Percentiles rank a stretch among this genome's conserved stretches.
Conservation (phyloP, 1,139 yeast genomes). For the Geotrichum citri-aurantii region DNA sequence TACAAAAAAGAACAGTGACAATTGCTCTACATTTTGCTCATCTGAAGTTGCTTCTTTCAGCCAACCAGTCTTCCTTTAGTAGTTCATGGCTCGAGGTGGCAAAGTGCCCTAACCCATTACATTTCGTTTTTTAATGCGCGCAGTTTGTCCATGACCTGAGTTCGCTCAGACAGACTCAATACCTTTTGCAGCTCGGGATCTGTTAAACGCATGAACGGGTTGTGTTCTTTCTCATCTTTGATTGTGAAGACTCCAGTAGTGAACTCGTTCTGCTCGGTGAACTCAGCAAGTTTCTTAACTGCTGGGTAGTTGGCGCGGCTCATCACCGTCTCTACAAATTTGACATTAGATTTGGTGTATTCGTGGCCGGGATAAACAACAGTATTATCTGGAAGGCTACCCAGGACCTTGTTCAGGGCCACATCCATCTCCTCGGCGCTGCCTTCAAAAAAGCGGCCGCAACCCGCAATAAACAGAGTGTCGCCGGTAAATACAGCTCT, state of each 20-base stretch:
- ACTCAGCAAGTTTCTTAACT: constrained; percentile 49
- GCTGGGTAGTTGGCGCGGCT: constrained; percentile 40
- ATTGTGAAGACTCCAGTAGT: constrained; percentile 85
- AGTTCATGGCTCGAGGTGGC: background rate
- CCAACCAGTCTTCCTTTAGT: background rate
- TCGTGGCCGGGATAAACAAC: constrained; percentile 89
- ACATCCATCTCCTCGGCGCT: constrained; percentile 70
- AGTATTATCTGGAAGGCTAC: constrained; percentile 60
- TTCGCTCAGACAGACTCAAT: constrained; percentile 41
- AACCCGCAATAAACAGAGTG: constrained; percentile 87
- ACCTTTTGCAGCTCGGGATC: constrained; percentile 53
- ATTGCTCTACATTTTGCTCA: background rate
- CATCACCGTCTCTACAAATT: constrained; percentile 65
- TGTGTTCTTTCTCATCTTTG: constrained; percentile 71
- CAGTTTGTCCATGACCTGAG: constrained; percentile 57
- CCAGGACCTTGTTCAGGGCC: constrained; percentile 56
- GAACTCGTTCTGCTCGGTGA: constrained; percentile 50
- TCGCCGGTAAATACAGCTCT: constrained; percentile 91
- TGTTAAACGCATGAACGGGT: constrained; percentile 80
- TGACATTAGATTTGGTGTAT: constrained; percentile 76
- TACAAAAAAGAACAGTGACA: background rate
- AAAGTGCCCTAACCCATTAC: constrained; percentile 25
- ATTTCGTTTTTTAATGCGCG: constrained; percentile 64
- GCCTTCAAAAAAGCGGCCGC: constrained; percentile 97
- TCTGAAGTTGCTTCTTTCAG: background rate